Evolutionary conservation across 2,329 filamentous ascomycete genomes (phyloP), one percentile per base, ranked within the genome.

Genomic region (Chaetomium sp.): DNA sequence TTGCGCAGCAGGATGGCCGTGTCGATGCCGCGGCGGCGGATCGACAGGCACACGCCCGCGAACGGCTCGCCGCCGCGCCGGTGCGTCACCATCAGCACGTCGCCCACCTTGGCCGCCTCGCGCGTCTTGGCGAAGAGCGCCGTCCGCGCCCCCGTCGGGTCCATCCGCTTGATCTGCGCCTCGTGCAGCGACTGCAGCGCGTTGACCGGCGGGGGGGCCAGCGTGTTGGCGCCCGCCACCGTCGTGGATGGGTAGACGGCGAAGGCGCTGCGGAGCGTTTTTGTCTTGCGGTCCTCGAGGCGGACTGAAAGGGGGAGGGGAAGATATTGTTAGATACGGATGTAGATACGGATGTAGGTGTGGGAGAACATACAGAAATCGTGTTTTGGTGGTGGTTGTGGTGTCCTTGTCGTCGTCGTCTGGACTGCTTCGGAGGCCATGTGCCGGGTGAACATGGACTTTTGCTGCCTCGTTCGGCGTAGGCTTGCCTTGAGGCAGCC

Each of bases 41-140:
- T 93, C 74, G 90, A 90, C 75, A 99, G 83, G 73, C 91, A 90
- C 16, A 95, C 92, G 49, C 95, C 95, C 1, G 93, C 87, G 75
- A 97, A 97, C 7, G 94, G 92, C 77, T 98, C 94, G 67, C 89
- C 90, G 68, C 87, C 91, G 19, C 80, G 76, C 76, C 89, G 90
- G 73, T 92, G 90, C 50, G 92, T 92, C 56, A 97, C 91, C 72
- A 96, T 92, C 42, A 99, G 84, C 69, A 99, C 91, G 78, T 99
- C 95, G 73, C 95, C 95, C 1, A 90, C 86, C 72, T 90, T 89
- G 62, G 90, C 92, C 72, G 88, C 86, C 76, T 97, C 92, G 35
- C 85, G 85, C 60, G 83, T 78, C 71, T 85, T 86, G 70, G 88
- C 86, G 81, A 99, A 97, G 64, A 99, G 87, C 35, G 87, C 86